phyloP scores from a whole-genome alignment of 83 land plant species.

The Isoetes engelmannii region DNA sequence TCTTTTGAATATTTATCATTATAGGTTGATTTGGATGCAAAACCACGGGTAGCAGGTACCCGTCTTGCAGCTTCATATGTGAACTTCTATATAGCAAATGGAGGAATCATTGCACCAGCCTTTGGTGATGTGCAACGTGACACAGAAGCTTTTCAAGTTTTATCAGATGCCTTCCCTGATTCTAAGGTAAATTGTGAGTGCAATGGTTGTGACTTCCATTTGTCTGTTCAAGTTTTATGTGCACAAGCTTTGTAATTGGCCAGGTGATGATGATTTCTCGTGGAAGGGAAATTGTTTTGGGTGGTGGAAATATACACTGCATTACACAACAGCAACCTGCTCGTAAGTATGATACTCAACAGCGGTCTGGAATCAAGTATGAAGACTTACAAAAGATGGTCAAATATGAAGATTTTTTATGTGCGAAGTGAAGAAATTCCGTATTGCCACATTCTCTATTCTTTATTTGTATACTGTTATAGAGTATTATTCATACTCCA shows the following conservation, averaged over 20 bases:
- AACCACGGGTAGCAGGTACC: constrained; percentile 53
- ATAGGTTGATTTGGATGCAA: constrained; percentile 28
- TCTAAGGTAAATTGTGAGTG: constrained; percentile 43
- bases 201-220: constrained; percentile 4
- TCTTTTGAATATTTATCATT: not conserved
- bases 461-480: too few relatives aligned
- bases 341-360: not conserved
- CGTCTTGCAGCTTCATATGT: constrained; percentile 92
- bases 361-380: not conserved
- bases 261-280: constrained; percentile 52
- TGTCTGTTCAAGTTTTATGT: not conserved
- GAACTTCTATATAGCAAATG: constrained; percentile 86
- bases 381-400: too few relatives aligned
- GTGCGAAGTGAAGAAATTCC: too few relatives aligned
- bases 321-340: constrained; percentile 75
- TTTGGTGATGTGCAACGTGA: constrained; percentile 77
- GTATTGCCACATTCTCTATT: too few relatives aligned
- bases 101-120: constrained; percentile 68
- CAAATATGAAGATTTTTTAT: too few relatives aligned
- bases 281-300: constrained; percentile 53
- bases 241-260: not conserved
- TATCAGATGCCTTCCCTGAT: constrained; percentile 57
- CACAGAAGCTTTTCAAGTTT: constrained; percentile 53
- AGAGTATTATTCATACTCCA: too few relatives aligned
- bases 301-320: constrained; percentile 71